A percentile compares a stretch with the other conserved stretches of the same genome.
These are phyloP conservation scores for Trichoderma orchidacearum DNA, from an alignment of 495 filamentous ascomycete species.

Conservation along the genomic window DNA sequence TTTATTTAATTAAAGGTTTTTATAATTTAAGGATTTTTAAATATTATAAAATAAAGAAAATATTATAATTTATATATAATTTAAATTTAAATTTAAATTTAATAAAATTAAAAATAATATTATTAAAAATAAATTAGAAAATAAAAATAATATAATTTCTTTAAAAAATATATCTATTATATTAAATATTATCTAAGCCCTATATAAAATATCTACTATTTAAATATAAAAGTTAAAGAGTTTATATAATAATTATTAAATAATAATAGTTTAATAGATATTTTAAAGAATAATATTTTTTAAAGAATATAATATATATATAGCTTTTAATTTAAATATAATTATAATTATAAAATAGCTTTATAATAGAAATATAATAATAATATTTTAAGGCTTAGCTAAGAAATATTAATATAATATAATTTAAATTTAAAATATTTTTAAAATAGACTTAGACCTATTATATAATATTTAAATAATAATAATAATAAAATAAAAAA, in stretches of 20 bases:
- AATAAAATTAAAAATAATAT: slow-evolving; percentile 1
- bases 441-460: no score
- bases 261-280: not conserved
- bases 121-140: slow-evolving; percentile 1
- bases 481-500: no score
- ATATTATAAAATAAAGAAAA: not conserved
- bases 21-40: not conserved
- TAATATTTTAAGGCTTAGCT: not conserved
- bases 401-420: no score
- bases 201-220: not conserved
- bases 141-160: not conserved
- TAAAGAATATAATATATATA: no score
- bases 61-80: not conserved
- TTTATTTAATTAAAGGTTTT: not conserved
- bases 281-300: not conserved
- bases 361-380: not conserved
- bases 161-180: not conserved
- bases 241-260: slow-evolving; percentile 2
- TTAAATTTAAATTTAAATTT: slow-evolving; percentile 1
- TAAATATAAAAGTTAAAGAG: slow-evolving; percentile 2
- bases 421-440: no score
- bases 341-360: not conserved
- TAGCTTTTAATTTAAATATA: not conserved
- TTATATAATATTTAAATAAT: no score
- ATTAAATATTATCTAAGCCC: slow-evolving; percentile 3